Percentiles rank a stretch among this genome's conserved stretches.
phyloP scores from a whole-genome alignment of 2,329 filamentous ascomycete species.

The Colletotrichum scovillei region DNA sequence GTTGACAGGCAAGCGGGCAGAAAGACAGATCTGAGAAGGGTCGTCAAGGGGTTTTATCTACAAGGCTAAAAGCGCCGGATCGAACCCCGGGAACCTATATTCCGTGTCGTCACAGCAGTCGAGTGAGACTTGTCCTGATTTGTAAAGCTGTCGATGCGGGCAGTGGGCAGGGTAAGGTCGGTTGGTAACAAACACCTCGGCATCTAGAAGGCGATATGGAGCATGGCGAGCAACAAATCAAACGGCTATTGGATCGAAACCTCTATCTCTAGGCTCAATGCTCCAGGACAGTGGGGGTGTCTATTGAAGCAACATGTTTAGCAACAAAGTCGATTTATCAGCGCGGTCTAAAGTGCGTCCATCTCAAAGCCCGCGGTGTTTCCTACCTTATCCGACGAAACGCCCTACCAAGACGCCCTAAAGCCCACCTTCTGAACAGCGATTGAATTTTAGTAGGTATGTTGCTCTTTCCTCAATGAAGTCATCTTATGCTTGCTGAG shows the following conservation, averaged over 20 bases:
- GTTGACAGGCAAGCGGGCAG: slow-evolving; percentile 4
- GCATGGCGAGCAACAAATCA: background rate
- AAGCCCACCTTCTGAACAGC: background rate
- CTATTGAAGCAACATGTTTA: background rate
- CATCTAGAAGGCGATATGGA: background rate
- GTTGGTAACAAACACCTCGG: background rate
- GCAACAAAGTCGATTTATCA: background rate
- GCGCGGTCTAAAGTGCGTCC: background rate
- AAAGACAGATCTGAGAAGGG: background rate
- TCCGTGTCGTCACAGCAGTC: background rate
- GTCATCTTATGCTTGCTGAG: slow-evolving; percentile 16
- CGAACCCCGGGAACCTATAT: background rate
- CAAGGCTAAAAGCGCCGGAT: slow-evolving; percentile 4
- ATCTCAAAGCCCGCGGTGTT: background rate
- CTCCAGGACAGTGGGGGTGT: background rate
- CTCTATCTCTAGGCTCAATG: background rate
- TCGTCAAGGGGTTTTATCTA: slow-evolving; percentile 13
- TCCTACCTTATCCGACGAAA: background rate
- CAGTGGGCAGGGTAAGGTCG: too few species aligned
- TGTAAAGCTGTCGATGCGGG: background rate
- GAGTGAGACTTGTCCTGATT: background rate
- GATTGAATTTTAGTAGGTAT: too few species aligned
- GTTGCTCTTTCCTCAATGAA: background rate
- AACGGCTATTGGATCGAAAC: too few species aligned
- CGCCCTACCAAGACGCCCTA: background rate